Evolutionary conservation across 306 rosid species (phyloP).

Genomic region (Luffa aegyptiaca): DNA sequence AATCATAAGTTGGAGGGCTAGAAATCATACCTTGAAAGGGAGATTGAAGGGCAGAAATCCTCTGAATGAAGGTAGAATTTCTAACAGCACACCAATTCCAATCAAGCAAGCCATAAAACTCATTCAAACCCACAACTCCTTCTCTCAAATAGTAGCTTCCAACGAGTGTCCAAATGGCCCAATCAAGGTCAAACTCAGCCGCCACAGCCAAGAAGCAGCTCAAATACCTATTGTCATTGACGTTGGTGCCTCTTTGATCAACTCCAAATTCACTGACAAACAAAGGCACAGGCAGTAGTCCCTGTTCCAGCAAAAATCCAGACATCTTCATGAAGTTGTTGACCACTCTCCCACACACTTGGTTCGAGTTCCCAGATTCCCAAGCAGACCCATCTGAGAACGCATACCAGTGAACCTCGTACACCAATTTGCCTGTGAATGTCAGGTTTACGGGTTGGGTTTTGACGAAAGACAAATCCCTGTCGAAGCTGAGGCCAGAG

Average conservation of each 20-base stretch:
- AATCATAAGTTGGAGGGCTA: too few species aligned
- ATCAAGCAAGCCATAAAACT: slow-evolving; percentile 50
- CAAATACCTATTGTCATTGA: slow-evolving; percentile 75
- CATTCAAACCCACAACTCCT: slow-evolving; percentile 64
- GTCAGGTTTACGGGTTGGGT: slow-evolving; percentile 35
- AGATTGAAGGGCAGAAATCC: slow-evolving; percentile 50
- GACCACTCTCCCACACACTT: slow-evolving; percentile 65
- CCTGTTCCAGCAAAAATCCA: slow-evolving; percentile 50
- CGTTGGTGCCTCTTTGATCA: slow-evolving; percentile 63
- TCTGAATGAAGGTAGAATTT: slow-evolving; percentile 36
- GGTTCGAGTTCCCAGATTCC: slow-evolving; percentile 58
- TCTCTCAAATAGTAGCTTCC: slow-evolving; percentile 74
- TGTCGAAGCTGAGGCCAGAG: slow-evolving; percentile 65
- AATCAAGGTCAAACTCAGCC: slow-evolving; percentile 73
- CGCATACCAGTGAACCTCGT: slow-evolving; percentile 68
- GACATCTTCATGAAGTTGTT: slow-evolving; percentile 37
- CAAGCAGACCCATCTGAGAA: slow-evolving; percentile 68
- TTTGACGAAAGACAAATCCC: slow-evolving; percentile 49
- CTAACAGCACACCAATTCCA: slow-evolving; percentile 48
- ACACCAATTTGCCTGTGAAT: slow-evolving; percentile 50
- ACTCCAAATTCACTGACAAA: slow-evolving; percentile 72
- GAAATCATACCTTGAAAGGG: slow-evolving; percentile 51
- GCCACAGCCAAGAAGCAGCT: slow-evolving; percentile 51
- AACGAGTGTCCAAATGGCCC: slow-evolving; percentile 73
- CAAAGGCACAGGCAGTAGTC: slow-evolving; percentile 41